phyloP scores from a whole-genome alignment of 176 grass and related monocot genomes.

The Rhynchospora tenuis region DNA sequence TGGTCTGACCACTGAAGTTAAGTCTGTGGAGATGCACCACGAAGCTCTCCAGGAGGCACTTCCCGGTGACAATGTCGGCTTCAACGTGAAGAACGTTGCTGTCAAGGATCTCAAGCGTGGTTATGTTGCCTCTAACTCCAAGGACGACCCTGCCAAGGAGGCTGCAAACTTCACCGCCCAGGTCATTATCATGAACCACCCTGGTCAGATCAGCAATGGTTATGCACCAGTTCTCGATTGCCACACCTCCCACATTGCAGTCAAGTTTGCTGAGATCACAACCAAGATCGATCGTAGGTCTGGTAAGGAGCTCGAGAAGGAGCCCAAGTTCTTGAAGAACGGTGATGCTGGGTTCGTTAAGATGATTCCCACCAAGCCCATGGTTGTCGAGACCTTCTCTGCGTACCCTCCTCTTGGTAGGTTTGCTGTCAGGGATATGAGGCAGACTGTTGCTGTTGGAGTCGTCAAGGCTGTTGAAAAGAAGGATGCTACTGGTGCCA shows the following conservation, averaged over 20 bases:
- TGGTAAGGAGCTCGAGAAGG: conserved; percentile 25
- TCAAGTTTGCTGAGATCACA: conserved; percentile 26
- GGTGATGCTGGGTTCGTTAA: conserved; percentile 27
- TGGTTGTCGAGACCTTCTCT: conserved; percentile 30
- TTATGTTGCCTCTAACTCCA: conserved; percentile 25
- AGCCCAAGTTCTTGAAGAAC: conserved; percentile 24
- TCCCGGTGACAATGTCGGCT: conserved; percentile 23
- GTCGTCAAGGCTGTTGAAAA: conserved; percentile 23
- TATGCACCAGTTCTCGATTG: conserved; percentile 7
- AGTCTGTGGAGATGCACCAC: conserved; percentile 32
- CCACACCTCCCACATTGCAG: conserved; percentile 22
- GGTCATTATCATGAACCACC: conserved; percentile 34
- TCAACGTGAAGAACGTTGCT: conserved; percentile 28
- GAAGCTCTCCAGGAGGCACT: conserved; percentile 18
- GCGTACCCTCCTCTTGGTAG: conserved; percentile 21
- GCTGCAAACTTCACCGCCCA: conserved; percentile 23
- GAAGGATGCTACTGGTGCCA: conserved; percentile 31
- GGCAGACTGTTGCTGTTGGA: conserved; percentile 21
- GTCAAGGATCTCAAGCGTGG: conserved; percentile 33
- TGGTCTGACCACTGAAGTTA: conserved; percentile 26
- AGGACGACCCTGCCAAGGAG: conserved; percentile 25
- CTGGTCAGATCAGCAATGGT: conserved; percentile 17
- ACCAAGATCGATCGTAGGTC: conserved; percentile 27
- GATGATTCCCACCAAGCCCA: conserved; percentile 34
- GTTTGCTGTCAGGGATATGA: conserved; percentile 29